These are phyloP conservation scores for Tylopilus balloui DNA, from an alignment of 768 basidiomycete species.

Conservation along the genomic window DNA sequence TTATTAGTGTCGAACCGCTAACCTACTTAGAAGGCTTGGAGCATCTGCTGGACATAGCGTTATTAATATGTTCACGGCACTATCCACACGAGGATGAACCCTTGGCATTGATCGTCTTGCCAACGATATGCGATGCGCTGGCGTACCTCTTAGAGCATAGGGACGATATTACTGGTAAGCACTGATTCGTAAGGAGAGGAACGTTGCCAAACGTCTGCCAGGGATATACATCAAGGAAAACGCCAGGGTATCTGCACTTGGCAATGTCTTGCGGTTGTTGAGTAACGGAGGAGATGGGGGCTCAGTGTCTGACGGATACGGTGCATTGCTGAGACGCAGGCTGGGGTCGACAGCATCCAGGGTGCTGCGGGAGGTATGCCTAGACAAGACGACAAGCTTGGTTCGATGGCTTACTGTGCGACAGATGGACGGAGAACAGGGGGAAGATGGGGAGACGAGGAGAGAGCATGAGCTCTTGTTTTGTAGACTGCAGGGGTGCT, in stretches of 20 bases:
- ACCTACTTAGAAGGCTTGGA: conserved; percentile 41
- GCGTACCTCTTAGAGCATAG: conserved; percentile 32
- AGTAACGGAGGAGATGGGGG: conserved; percentile 12
- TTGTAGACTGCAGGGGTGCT: conserved; percentile 12
- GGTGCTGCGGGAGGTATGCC: conserved; percentile 30
- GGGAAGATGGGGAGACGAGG: neutral
- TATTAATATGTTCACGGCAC: conserved; percentile 45
- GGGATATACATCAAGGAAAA: conserved; percentile 6
- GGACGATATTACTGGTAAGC: conserved; percentile 28
- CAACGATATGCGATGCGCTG: conserved; percentile 49
- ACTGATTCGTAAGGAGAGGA: neutral
- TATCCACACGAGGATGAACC: conserved; percentile 46
- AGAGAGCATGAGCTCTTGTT: conserved; percentile 17
- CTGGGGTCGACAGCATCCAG: conserved; percentile 24
- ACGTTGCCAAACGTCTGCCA: conserved; percentile 2
- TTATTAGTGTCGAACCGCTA: conserved; percentile 32
- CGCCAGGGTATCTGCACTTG: conserved; percentile 50
- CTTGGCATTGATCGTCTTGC: conserved; percentile 46
- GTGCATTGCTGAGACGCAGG: conserved; percentile 29
- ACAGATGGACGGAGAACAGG: conserved; percentile 1
- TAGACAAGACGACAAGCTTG: neutral
- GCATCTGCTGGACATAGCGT: conserved; percentile 45
- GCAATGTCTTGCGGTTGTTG: conserved; percentile 35
- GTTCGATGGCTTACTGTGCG: neutral
- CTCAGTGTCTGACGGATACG: conserved; percentile 21